These are phyloP conservation scores for Trichophyton benhamiae DNA, from an alignment of 2,329 filamentous ascomycete species.

Conservation along the genomic window DNA sequence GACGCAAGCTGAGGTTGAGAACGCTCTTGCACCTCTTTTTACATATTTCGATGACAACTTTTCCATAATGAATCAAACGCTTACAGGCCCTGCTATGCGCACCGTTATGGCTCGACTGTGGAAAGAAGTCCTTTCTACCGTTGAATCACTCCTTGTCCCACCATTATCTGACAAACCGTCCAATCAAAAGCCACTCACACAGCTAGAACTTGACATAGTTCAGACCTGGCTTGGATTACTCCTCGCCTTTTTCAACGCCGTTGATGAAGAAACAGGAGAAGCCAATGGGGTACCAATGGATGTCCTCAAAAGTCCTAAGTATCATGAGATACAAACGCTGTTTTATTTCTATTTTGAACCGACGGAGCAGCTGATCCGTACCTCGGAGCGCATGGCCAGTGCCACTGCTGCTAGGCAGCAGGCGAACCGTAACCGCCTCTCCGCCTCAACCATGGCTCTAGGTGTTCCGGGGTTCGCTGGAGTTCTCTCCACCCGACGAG, in stretches of 20 bases:
- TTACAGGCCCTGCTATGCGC: slow-evolving; percentile 92
- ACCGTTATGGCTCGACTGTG: slow-evolving; percentile 96
- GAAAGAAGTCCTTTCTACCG: slow-evolving; percentile 91
- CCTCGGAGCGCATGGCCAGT: slow-evolving; percentile 90
- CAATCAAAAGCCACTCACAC: slow-evolving; percentile 65
- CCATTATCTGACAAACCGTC: slow-evolving; percentile 92
- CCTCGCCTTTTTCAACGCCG: slow-evolving; percentile 88
- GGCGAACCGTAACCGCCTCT: slow-evolving; percentile 53
- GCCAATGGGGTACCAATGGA: slow-evolving; percentile 80
- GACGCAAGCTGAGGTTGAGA: slow-evolving; percentile 62
- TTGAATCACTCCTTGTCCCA: slow-evolving; percentile 81
- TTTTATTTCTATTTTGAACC: slow-evolving; percentile 98
- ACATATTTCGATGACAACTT: slow-evolving; percentile 98
- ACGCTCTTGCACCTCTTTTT: slow-evolving; percentile 72
- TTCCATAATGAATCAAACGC: slow-evolving; percentile 93
- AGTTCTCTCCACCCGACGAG: slow-evolving; percentile 37
- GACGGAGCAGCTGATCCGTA: slow-evolving; percentile 80
- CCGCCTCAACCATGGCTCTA: slow-evolving; percentile 47
- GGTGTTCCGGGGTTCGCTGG: slow-evolving; percentile 31
- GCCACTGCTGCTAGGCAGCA: slow-evolving; percentile 71
- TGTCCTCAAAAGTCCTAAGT: slow-evolving; percentile 91
- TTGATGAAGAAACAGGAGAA: slow-evolving; percentile 70
- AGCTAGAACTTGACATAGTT: slow-evolving; percentile 85
- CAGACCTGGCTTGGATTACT: slow-evolving; percentile 88
- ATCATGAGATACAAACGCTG: slow-evolving; percentile 88